Conservation (phyloP, 2,329 filamentous ascomycete genomes). For the Volutella citrinella region DNA sequence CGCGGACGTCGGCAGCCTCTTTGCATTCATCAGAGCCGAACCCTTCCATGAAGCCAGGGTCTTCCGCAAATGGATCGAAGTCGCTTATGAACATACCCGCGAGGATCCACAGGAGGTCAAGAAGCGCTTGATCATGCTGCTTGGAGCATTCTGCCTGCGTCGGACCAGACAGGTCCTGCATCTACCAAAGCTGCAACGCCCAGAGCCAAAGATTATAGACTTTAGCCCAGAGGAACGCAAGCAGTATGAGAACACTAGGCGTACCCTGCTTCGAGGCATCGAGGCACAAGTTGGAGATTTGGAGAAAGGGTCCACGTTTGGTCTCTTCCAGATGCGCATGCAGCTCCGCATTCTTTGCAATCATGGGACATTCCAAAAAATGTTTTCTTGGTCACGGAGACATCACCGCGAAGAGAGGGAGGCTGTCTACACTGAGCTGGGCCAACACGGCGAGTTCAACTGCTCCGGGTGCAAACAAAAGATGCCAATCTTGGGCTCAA, state of each 20-base stretch:
- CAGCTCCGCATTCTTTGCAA: constrained; percentile 48
- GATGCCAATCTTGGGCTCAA: constrained; percentile 27
- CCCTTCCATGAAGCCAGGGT: too few species aligned
- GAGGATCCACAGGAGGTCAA: too few species aligned
- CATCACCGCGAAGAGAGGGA: constrained; percentile 29
- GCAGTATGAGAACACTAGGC: constrained; percentile 33
- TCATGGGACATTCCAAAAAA: constrained; percentile 46
- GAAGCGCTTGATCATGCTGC: too few species aligned
- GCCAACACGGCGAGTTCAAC: constrained; percentile 19
- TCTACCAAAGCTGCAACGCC: too few species aligned
- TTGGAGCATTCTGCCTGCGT: too few species aligned
- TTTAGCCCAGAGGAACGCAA: constrained; percentile 17
- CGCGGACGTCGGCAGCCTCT: constrained; percentile 48
- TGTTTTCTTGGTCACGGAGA: constrained; percentile 39
- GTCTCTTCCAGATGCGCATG: constrained; percentile 43
- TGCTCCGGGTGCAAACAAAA: constrained; percentile 33
- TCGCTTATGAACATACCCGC: too few species aligned
- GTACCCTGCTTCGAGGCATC: constrained; percentile 36
- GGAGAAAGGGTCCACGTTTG: constrained; percentile 35
- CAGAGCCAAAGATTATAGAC: too few species aligned
- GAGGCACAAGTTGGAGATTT: constrained; percentile 33
- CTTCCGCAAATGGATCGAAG: too few species aligned
- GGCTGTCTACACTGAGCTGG: constrained; percentile 18
- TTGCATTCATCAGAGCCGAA: constrained; percentile 44
- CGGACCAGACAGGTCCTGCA: too few species aligned